Evolutionary conservation across 1,284 basidiomycete genomes (phyloP).

Genomic region (Sporisorium sorghi): DNA sequence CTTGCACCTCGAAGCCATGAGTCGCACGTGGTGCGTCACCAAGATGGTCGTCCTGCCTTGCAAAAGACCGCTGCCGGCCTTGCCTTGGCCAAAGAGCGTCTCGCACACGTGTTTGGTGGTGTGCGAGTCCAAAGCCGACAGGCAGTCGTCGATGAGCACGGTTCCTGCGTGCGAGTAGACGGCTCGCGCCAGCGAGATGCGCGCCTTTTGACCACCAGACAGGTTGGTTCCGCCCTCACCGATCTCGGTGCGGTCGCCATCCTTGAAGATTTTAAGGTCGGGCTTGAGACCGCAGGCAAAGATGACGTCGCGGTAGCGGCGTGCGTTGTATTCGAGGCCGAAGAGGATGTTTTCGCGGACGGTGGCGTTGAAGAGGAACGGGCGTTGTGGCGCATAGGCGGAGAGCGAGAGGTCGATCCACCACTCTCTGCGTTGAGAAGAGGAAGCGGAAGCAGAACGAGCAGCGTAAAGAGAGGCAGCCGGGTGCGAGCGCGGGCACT

Average conservation of each 20-base stretch:
- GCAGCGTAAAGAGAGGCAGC: constrained; percentile 18
- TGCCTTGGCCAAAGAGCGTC: constrained; percentile 60
- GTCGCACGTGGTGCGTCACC: constrained; percentile 69
- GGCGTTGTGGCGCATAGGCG: constrained; percentile 83
- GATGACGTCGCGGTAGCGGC: constrained; percentile 70
- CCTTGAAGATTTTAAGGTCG: constrained; percentile 78
- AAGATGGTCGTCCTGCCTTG: constrained; percentile 56
- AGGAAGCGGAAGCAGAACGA: constrained; percentile 5
- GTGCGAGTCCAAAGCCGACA: constrained; percentile 73
- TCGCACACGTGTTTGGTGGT: constrained; percentile 63
- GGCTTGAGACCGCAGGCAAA: constrained; percentile 67
- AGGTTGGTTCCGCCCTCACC: constrained; percentile 73
- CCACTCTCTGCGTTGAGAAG: constrained; percentile 9
- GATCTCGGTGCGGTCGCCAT: constrained; percentile 78
- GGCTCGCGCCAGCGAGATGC: constrained; percentile 79
- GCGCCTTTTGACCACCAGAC: constrained; percentile 75
- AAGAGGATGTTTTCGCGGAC: constrained; percentile 74
- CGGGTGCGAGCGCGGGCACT: constrained; percentile 51
- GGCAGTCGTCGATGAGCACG: constrained; percentile 77
- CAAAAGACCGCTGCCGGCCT: constrained; percentile 30
- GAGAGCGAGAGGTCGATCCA: constrained; percentile 67
- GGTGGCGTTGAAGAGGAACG: constrained; percentile 88
- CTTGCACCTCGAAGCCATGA: constrained; percentile 73
- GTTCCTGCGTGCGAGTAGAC: constrained; percentile 79
- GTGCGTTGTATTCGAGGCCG: constrained; percentile 72